phyloP scores from a whole-genome alignment of 139 green algal genomes.

The Mesotaenium endlicherianum region DNA sequence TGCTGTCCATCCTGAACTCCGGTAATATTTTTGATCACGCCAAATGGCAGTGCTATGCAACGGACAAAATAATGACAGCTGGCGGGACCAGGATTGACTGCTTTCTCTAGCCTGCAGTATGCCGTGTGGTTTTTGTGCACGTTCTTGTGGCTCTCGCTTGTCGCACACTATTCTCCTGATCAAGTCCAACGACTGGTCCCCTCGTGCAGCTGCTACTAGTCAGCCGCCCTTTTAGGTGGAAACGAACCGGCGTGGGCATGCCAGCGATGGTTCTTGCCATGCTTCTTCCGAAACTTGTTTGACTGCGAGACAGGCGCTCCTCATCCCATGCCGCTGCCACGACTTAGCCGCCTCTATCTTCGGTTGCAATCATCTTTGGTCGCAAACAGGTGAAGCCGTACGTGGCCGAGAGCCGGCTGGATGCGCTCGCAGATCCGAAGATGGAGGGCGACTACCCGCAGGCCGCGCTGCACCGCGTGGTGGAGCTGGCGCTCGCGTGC shows the following conservation, averaged over 20 bases:
- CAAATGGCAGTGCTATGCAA: neutral
- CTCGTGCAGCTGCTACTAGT: neutral
- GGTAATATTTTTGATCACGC: neutral
- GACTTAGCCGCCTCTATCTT: neutral
- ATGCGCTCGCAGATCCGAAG: conserved; percentile 15
- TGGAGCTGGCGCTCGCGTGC: conserved; percentile 36
- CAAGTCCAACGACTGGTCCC: neutral
- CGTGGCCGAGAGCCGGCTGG: neutral
- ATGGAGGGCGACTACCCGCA: neutral
- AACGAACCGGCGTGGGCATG: no score
- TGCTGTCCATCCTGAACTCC: neutral
- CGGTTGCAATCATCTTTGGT: neutral
- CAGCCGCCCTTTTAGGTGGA: neutral
- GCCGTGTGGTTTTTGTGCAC: no score
- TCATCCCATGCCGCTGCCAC: neutral
- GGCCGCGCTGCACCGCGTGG: neutral
- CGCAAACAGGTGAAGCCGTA: neutral
- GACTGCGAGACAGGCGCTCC: neutral
- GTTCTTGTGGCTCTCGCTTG: neutral
- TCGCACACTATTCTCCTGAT: neutral
- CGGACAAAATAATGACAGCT: neutral
- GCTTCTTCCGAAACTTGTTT: neutral
- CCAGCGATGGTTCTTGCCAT: neutral
- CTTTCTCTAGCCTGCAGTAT: neutral
- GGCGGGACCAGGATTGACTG: neutral